Base-by-base conservation (phyloP, 2,329 filamentous ascomycete genomes). In the Venturia nashicola region DNA sequence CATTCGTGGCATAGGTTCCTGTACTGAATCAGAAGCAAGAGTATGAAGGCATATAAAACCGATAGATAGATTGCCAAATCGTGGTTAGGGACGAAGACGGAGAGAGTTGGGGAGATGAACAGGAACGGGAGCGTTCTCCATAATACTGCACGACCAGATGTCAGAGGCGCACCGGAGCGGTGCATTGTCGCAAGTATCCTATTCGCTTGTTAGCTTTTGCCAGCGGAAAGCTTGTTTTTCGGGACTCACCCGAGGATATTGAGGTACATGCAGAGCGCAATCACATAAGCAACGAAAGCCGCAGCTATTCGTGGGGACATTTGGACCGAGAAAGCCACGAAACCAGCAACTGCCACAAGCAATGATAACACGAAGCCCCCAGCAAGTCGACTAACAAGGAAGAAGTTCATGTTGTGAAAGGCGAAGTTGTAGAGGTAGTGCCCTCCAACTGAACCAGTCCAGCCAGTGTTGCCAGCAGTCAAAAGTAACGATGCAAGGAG, bases 401-500 rank as follows among this genome's bases (percentile, higher is more conserved):
- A 62, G 42, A 62, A 48, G 18, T 62, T 62, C 61, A 62, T 62
- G 42, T 46, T 54, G 34, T 46, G 34, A 20, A 62, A 62, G 20
- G 61, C 61, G 6, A 46, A 48, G n/a, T 46, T 48, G 34, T 62
- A 54, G 11, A 62, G 61, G 34, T 62, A 62, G 61, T 46, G 43
- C 18, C 61, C 43, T 39, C 61, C 61, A 34, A 39, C 42, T 23
- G 42, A 46, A 18, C 61, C 46, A 5, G 43, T 51, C 61, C 61
- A 62, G 23, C 42, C 46, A 34, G 42, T 54, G n/a, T 43, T 51
- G 20, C 42, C 61, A 51, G 42, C 40, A 18, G 61, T 48, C 36
- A 62, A 11, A 8, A 62, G 36, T 18, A 62, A 43, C 7, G 42
- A 48, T 18, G 61, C 46, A n/a, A 62, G 42, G 8, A 62, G 61